These are phyloP conservation scores for Rostrohypoxylon terebratum DNA, from an alignment of 495 filamentous ascomycete genomes.

Conservation along the genomic window DNA sequence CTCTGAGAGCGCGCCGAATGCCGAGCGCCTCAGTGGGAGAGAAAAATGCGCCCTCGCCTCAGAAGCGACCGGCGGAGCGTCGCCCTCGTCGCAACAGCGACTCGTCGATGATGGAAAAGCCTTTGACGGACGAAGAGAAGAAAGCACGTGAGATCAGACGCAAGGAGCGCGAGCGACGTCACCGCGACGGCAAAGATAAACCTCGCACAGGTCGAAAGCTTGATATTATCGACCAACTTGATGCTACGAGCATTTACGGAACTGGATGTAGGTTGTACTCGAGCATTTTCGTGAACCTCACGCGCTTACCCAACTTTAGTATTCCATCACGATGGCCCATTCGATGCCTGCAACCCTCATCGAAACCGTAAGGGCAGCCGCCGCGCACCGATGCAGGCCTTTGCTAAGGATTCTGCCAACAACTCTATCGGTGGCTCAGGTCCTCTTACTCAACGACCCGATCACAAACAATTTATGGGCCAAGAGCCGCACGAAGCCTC, in stretches of 20 bases:
- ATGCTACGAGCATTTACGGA: slow-evolving; percentile 97
- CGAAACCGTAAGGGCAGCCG: slow-evolving; percentile 87
- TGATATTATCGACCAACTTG: slow-evolving; percentile 96
- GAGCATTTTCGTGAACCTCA: neutral
- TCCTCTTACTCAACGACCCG: slow-evolving; percentile 81
- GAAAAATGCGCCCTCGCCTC: slow-evolving; percentile 52
- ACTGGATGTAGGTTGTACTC: slow-evolving; percentile 78
- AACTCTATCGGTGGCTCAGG: slow-evolving; percentile 91
- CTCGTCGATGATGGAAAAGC: slow-evolving; percentile 84
- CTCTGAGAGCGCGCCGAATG: slow-evolving; percentile 59
- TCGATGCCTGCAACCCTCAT: slow-evolving; percentile 96
- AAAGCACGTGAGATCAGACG: slow-evolving; percentile 77
- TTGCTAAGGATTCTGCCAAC: slow-evolving; percentile 90
- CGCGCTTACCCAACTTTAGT: slow-evolving; percentile 64
- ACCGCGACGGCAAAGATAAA: slow-evolving; percentile 70
- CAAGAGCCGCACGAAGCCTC: slow-evolving; percentile 83
- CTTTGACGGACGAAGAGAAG: slow-evolving; percentile 78
- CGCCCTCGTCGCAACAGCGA: slow-evolving; percentile 91
- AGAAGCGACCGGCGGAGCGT: slow-evolving; percentile 54
- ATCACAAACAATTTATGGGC: slow-evolving; percentile 86
- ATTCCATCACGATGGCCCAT: slow-evolving; percentile 98
- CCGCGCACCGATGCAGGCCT: slow-evolving; percentile 95
- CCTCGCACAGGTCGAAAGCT: slow-evolving; percentile 71
- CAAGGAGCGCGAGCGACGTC: slow-evolving; percentile 74
- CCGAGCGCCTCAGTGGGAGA: slow-evolving; percentile 51